A percentile compares a stretch with the other conserved stretches of the same genome.
Conservation (phyloP, 768 basidiomycete genomes). For the Megacollybia marginata region DNA sequence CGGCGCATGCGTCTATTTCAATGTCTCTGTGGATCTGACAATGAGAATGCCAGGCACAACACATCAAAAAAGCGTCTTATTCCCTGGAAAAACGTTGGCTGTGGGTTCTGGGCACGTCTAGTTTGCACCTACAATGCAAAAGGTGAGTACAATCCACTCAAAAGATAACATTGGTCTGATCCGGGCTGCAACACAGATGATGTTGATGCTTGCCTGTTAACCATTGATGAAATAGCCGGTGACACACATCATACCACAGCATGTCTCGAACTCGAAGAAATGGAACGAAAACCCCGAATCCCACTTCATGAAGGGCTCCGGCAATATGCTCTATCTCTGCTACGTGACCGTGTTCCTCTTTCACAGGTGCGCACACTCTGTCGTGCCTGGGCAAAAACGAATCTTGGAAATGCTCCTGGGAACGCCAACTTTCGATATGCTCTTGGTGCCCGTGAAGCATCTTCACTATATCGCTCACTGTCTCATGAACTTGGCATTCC, state of each 20-base stretch:
- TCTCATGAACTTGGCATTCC: constrained; percentile 13
- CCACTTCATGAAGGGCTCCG: constrained; percentile 11
- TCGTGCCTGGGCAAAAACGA: constrained; percentile 10
- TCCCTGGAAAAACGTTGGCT: no score
- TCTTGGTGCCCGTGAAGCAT: constrained; percentile 10
- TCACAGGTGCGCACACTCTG: constrained; percentile 12
- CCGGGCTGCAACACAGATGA: no score
- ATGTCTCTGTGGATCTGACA: no score
- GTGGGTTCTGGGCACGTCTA: no score
- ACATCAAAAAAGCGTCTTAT: no score
- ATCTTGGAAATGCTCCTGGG: constrained; percentile 11
- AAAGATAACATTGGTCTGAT: no score
- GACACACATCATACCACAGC: constrained; percentile 13
- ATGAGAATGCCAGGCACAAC: no score
- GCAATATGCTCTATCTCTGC: constrained; percentile 10
- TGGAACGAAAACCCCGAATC: constrained; percentile 11
- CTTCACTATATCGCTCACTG: constrained; percentile 15
- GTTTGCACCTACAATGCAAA: no score
- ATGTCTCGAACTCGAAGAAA: constrained; percentile 6
- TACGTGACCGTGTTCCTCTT: constrained; percentile 13
- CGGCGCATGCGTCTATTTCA: no score
- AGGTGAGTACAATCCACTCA: no score
- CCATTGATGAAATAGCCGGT: constrained; percentile 7
- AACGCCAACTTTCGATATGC: constrained; percentile 9
- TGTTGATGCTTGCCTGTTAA: not conserved